phyloP scores from a whole-genome alignment of 1,284 basidiomycete genomes.

The Marasmius sp. region DNA sequence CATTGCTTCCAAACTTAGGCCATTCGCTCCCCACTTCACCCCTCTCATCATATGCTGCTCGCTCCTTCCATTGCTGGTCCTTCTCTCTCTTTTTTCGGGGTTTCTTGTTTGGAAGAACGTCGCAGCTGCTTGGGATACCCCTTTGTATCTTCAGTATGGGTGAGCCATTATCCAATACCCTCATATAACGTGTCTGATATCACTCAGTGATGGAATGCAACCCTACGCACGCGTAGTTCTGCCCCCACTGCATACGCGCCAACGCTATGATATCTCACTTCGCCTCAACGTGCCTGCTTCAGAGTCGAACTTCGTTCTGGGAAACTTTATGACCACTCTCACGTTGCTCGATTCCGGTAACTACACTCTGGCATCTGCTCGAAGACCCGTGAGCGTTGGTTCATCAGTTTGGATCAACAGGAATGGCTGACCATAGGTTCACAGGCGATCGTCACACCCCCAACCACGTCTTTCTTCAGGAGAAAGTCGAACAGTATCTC shows the following conservation, averaged over 20 bases:
- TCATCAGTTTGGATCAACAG: background rate
- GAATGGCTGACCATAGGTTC: background rate
- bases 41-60: constrained; percentile 59
- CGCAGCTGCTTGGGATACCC: constrained; percentile 64
- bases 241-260: constrained; percentile 50
- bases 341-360: constrained; percentile 58
- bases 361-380: constrained; percentile 54
- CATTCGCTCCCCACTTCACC: constrained; percentile 54
- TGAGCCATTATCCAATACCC: constrained; percentile 31
- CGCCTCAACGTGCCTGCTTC: constrained; percentile 64
- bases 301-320: constrained; percentile 67
- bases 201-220: constrained; percentile 52
- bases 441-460: constrained; percentile 60
- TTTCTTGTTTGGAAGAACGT: constrained; percentile 70
- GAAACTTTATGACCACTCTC: constrained; percentile 78
- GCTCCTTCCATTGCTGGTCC: constrained; percentile 59
- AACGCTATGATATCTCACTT: constrained; percentile 71
- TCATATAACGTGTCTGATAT: constrained; percentile 1
- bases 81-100: constrained; percentile 64
- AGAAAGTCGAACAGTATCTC: constrained; percentile 39
- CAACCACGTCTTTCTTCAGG: constrained; percentile 40
- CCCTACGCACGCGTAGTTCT: constrained; percentile 61
- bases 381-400: constrained; percentile 59
- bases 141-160: constrained; percentile 76
- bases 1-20: constrained; percentile 37